A percentile compares a stretch with the other conserved stretches of the same genome.
Evolutionary conservation across 208 protist genomes (phyloP).

Genomic region (Tritrichomonas foetus): DNA sequence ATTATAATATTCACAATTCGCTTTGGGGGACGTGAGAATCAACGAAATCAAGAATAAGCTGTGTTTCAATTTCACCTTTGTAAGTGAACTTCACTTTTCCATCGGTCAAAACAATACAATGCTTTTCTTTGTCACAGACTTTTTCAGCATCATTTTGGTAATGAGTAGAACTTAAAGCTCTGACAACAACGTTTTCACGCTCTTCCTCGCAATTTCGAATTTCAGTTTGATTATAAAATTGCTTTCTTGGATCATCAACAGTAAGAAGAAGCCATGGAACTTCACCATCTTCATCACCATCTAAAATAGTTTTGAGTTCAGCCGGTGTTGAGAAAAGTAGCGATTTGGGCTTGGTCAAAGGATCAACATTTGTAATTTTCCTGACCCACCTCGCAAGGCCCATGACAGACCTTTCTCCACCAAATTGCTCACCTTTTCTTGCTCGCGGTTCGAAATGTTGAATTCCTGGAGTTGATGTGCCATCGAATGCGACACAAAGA

Average conservation of each 20-base stretch:
- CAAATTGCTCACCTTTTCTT: background rate
- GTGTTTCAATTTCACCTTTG: background rate
- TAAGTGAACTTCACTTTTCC: background rate
- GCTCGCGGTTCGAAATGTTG: background rate
- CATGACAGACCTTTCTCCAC: background rate
- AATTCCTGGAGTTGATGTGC: background rate
- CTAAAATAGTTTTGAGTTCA: background rate
- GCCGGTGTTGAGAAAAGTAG: background rate
- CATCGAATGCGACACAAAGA: background rate
- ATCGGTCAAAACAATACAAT: background rate
- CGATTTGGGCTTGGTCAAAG: background rate
- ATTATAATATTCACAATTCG: too few relatives aligned
- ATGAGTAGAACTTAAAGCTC: background rate
- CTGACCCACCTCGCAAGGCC: background rate
- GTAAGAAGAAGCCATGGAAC: background rate
- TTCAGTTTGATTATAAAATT: conserved; percentile 16
- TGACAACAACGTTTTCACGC: background rate
- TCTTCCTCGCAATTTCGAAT: background rate
- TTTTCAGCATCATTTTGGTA: background rate
- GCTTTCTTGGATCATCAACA: background rate
- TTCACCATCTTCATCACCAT: background rate
- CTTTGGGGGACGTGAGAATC: background rate
- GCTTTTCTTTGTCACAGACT: background rate
- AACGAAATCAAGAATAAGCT: background rate
- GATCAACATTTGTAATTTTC: background rate